Evolutionary conservation across 2,329 filamentous ascomycete genomes (phyloP).

Genomic region (Xylaria digitata): DNA sequence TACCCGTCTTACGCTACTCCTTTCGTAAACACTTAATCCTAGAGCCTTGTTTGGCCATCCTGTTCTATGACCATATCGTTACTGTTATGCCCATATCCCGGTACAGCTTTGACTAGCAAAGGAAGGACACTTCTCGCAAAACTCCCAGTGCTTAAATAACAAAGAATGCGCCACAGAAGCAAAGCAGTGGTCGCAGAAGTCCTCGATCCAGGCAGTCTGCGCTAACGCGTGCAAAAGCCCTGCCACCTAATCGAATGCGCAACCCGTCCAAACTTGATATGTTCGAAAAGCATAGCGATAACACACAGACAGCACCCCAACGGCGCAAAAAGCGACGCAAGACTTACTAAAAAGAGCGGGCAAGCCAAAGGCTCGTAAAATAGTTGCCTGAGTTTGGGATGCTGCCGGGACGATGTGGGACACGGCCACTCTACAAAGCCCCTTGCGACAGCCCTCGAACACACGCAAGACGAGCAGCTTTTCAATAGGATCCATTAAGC

Average conservation of each 20-base stretch:
- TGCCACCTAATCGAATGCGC: constrained; percentile 8
- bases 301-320: constrained; percentile 6
- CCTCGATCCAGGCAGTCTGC: constrained; percentile 9
- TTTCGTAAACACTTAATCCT: no score
- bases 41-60: no score
- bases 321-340: constrained; percentile 14
- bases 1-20: no score
- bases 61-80: no score
- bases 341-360: constrained; percentile 17
- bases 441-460: background rate
- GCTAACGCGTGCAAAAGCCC: constrained; percentile 6
- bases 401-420: background rate
- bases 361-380: constrained; percentile 10
- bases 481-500: no score
- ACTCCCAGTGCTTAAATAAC: constrained; percentile 12
- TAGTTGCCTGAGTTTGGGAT: background rate
- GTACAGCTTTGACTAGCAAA: constrained; percentile 4
- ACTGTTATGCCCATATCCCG: constrained; percentile 5
- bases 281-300: no score
- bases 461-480: background rate
- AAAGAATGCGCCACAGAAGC: constrained; percentile 8
- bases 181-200: constrained; percentile 8
- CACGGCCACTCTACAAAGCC: constrained; percentile 1
- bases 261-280: constrained; percentile 2
- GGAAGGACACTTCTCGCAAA: constrained; percentile 8